Evolutionary conservation across 495 filamentous ascomycete genomes (phyloP).

Genomic region (Chlorociboria aeruginascens): DNA sequence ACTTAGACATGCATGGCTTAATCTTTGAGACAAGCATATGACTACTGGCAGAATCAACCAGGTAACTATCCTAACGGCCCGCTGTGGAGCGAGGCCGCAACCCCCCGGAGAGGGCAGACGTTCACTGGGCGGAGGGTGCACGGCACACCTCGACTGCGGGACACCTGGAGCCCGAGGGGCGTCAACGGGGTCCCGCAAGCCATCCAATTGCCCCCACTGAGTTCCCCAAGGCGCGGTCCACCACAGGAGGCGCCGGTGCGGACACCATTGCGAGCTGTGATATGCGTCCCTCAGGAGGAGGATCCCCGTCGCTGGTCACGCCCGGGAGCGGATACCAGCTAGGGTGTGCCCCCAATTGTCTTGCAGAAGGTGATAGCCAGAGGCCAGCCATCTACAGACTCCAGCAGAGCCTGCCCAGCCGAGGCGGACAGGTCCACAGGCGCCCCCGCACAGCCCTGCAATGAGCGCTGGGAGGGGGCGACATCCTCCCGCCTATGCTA

Average conservation of each 20-base stretch:
- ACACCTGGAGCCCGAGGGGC: conserved; percentile 16
- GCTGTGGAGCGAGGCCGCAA: not conserved
- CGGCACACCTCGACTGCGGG: conserved; percentile 5
- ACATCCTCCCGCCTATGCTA: not conserved
- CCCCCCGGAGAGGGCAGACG: conserved; percentile 1
- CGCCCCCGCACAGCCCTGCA: not conserved
- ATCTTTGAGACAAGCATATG: conserved; percentile 65
- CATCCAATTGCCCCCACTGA: conserved; percentile 40
- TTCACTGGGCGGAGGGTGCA: not conserved
- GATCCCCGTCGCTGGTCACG: conserved; percentile 19
- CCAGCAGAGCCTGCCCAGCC: conserved; percentile 21
- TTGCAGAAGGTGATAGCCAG: conserved; percentile 27
- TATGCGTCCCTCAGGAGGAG: conserved; percentile 30
- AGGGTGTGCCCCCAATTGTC: conserved; percentile 30
- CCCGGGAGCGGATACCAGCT: conserved; percentile 24
- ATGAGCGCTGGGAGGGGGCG: not conserved
- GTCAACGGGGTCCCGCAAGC: conserved; percentile 11
- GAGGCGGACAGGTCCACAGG: not conserved
- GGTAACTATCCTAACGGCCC: conserved; percentile 40
- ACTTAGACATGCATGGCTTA: conserved; percentile 65
- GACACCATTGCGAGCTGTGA: conserved; percentile 10
- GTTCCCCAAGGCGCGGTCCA: conserved; percentile 29
- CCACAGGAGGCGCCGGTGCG: conserved; percentile 13
- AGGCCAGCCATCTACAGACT: conserved; percentile 41
- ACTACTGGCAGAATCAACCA: conserved; percentile 64